Percentiles rank a stretch among this genome's conserved stretches.
phyloP scores from a whole-genome alignment of 768 basidiomycete species.

The Rhodotorula taiwanensis region DNA sequence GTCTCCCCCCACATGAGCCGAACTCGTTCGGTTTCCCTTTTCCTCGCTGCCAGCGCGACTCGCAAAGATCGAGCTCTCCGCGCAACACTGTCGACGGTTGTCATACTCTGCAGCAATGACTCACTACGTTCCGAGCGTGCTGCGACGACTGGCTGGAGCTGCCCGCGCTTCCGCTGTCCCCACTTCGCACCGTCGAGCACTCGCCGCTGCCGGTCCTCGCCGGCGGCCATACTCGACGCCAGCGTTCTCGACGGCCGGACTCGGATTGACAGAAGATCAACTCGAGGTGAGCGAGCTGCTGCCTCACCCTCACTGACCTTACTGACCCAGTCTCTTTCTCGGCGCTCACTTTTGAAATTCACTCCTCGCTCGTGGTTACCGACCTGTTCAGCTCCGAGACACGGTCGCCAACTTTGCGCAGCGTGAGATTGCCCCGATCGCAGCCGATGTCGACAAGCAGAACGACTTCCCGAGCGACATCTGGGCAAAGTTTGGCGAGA shows the following conservation, averaged over 20 bases:
- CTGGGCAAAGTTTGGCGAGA: slow-evolving; percentile 84
- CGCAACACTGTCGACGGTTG: too few species aligned
- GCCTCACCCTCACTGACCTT: too few species aligned
- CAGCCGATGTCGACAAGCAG: slow-evolving; percentile 74
- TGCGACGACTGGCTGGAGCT: background rate
- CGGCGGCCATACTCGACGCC: slow-evolving; percentile 60
- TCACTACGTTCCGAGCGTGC: slow-evolving; percentile 3
- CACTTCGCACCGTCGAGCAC: background rate
- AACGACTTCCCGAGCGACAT: slow-evolving; percentile 74
- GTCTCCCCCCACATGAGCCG: too few species aligned
- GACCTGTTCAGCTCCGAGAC: slow-evolving; percentile 61
- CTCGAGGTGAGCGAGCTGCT: slow-evolving; percentile 55
- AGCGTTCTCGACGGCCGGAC: background rate
- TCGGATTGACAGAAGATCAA: slow-evolving; percentile 69
- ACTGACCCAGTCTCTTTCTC: slow-evolving; percentile 4
- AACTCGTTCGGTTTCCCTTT: too few species aligned
- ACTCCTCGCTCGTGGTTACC: background rate
- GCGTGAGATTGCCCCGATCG: slow-evolving; percentile 74
- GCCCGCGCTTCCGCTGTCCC: background rate
- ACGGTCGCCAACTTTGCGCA: slow-evolving; percentile 72
- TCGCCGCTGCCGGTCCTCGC: slow-evolving; percentile 11
- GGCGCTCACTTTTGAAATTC: too few species aligned
- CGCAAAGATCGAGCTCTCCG: too few species aligned
- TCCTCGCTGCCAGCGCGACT: too few species aligned
- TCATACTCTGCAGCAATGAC: too few species aligned